These are phyloP conservation scores for Berberis vulgaris DNA, from an alignment of 164 flowering plant genomes.

Conservation along the genomic window DNA sequence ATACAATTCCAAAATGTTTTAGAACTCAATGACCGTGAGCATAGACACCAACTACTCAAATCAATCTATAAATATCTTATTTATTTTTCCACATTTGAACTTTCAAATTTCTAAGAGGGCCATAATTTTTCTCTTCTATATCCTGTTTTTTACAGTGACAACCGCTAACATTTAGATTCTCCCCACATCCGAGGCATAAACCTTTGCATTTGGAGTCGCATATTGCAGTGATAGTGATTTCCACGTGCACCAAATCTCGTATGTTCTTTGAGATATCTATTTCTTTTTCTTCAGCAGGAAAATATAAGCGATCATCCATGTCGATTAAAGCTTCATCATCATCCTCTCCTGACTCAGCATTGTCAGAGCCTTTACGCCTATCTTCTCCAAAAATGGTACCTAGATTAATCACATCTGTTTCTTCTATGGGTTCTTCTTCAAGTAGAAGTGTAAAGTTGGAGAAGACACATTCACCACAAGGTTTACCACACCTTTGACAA, in stretches of 20 bases:
- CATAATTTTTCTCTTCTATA: slow-evolving; percentile 24
- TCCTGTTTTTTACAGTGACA: slow-evolving; percentile 47
- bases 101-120: slow-evolving; percentile 54
- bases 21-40: too few species aligned
- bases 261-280: slow-evolving; percentile 83
- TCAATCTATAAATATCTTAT: too few species aligned
- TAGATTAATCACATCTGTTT: slow-evolving; percentile 46
- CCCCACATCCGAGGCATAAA: slow-evolving; percentile 66
- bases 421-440: slow-evolving; percentile 71
- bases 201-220: slow-evolving; percentile 79
- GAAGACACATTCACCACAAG: slow-evolving; percentile 62
- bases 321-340: slow-evolving; percentile 49
- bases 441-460: slow-evolving; percentile 70
- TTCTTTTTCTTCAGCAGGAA: slow-evolving; percentile 61
- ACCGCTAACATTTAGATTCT: slow-evolving; percentile 46
- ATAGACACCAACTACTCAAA: too few species aligned
- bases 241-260: slow-evolving; percentile 76
- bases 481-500: slow-evolving; percentile 64
- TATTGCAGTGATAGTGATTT: slow-evolving; percentile 53
- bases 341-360: slow-evolving; percentile 14
- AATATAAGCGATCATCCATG: slow-evolving; percentile 68
- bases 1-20: too few species aligned
- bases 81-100: slow-evolving; percentile 35
- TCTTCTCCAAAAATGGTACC: slow-evolving; percentile 29
- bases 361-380: too few species aligned